Evolutionary conservation across 345 rosid genomes (phyloP).

Genomic region (Raphanus sativus): DNA sequence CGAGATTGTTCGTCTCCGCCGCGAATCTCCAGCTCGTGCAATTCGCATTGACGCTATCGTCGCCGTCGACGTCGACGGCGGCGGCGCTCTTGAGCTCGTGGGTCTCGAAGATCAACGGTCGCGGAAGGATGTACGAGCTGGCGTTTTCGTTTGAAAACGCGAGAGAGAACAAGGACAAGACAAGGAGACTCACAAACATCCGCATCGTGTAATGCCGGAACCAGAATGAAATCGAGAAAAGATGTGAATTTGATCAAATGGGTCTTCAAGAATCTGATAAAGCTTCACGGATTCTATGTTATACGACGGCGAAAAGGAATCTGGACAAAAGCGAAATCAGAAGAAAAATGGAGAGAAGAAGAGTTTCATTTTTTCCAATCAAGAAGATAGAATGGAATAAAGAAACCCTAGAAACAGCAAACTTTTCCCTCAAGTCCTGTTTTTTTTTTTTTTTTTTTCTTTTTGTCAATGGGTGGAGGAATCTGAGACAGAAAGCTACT

Average conservation of each 20-base stretch:
- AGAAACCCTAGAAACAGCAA: slow-evolving; percentile 23
- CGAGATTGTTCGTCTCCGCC: slow-evolving; percentile 75
- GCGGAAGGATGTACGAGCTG: slow-evolving; percentile 45
- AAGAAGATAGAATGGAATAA: not conserved
- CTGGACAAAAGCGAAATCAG: not conserved
- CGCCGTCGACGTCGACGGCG: slow-evolving; percentile 18
- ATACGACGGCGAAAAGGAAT: not conserved
- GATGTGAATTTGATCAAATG: not conserved
- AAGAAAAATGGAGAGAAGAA: not conserved
- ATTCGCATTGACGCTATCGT: slow-evolving; percentile 39
- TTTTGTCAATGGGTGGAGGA: not conserved
- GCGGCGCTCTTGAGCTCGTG: slow-evolving; percentile 35
- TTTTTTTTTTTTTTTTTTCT: not conserved
- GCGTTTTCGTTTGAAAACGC: slow-evolving; percentile 42
- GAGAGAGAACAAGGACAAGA: slow-evolving; percentile 37
- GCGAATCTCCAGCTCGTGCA: slow-evolving; percentile 91
- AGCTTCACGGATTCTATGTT: not conserved
- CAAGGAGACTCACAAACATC: slow-evolving; percentile 35
- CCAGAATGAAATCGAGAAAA: too few species aligned
- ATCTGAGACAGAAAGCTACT: slow-evolving; percentile 18
- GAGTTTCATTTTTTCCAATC: not conserved
- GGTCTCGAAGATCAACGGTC: slow-evolving; percentile 58
- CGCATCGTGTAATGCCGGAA: slow-evolving; percentile 39
- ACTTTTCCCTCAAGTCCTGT: slow-evolving; percentile 17
- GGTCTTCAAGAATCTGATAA: slow-evolving; percentile 20